These are phyloP conservation scores for Hymenoscyphus scutula DNA, from an alignment of 2,329 filamentous ascomycete genomes.

Conservation along the genomic window DNA sequence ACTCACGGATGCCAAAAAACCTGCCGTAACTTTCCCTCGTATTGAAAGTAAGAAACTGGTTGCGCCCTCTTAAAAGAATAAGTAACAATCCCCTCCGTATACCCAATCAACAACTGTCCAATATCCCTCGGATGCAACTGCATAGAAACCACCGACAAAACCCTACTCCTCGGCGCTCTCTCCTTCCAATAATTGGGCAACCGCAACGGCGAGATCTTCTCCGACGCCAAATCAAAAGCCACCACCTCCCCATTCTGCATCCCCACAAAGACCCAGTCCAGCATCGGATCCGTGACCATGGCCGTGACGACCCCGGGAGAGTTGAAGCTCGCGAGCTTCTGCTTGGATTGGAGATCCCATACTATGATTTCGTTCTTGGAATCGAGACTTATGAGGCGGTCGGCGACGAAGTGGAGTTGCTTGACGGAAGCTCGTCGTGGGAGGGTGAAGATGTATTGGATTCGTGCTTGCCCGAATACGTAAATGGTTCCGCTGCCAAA, in stretches of 20 bases:
- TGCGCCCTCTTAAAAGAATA: constrained; percentile 95
- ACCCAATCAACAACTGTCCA: constrained; percentile 87
- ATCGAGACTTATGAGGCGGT: constrained; percentile 82
- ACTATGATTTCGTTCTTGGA: constrained; percentile 80
- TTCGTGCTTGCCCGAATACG: constrained; percentile 77
- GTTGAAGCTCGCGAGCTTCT: constrained; percentile 65
- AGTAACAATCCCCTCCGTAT: constrained; percentile 79
- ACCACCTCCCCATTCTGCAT: constrained; percentile 79
- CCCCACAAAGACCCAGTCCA: constrained; percentile 91
- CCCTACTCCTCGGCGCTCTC: constrained; percentile 63
- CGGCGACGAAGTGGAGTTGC: constrained; percentile 78
- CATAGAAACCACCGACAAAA: constrained; percentile 69
- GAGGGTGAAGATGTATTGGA: constrained; percentile 71
- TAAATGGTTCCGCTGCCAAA: constrained; percentile 88
- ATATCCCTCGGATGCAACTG: constrained; percentile 89
- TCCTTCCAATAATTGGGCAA: constrained; percentile 86
- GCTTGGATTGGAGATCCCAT: constrained; percentile 74
- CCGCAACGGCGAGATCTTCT: constrained; percentile 71
- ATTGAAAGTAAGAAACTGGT: constrained; percentile 76
- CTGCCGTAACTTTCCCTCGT: constrained; percentile 73
- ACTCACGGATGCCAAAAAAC: constrained; percentile 79
- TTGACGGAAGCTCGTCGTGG: constrained; percentile 72
- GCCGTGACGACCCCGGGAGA: constrained; percentile 74
- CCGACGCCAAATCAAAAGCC: constrained; percentile 89
- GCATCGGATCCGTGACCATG: constrained; percentile 78